Base-by-base conservation (phyloP, 1,139 yeast species). In the Yamadazyma membranifaciens region DNA sequence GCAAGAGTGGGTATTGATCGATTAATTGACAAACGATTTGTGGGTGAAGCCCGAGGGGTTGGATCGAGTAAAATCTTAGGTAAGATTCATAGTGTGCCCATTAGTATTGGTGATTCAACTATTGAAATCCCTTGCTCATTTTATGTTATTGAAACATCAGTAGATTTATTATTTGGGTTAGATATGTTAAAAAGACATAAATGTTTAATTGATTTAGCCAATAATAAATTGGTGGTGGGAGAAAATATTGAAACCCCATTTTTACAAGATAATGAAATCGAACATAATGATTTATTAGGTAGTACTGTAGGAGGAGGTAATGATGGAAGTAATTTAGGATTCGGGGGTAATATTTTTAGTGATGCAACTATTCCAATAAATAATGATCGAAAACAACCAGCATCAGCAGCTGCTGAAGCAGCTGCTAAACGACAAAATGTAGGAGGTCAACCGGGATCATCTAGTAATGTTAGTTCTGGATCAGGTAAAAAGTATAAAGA, bases 121-220 rank as follows among this genome's bases (percentile, higher is more conserved):
- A 54, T 67, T 25, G 73, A 70, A 36, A 67, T 78, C 31, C 92
- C 96, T 1, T 87, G 96, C 55, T 78, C 92, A 20, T 87, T 92
- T 56, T 80, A 82, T 2, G 92, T 92, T 2, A 63, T 92, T 44
- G 95, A 91, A 47, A 80, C 89, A 1, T 73, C 73, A n/a, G 84
- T 83, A 16, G 91, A 83, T 47, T 65, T 83, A 39, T 60, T 83
- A 26, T 68, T 83, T 44, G 91, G 91, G 0, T 67, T 83, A 40
- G 91, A 84, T 52, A 82, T 91, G 95, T 73, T 94, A 54, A 83
- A 85, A 63, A 79, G 96, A 51, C 94, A 91, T 60, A 89, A 83
- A 53, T 95, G 96, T 40, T 67, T 75, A 27, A 80, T 92, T 41
- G 96, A 94, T 60, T 69, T 92, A 51, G 75, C 74, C 36, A 69